phyloP scores from a whole-genome alignment of 2,329 filamentous ascomycete genomes.

The Clarireedia sp. region DNA sequence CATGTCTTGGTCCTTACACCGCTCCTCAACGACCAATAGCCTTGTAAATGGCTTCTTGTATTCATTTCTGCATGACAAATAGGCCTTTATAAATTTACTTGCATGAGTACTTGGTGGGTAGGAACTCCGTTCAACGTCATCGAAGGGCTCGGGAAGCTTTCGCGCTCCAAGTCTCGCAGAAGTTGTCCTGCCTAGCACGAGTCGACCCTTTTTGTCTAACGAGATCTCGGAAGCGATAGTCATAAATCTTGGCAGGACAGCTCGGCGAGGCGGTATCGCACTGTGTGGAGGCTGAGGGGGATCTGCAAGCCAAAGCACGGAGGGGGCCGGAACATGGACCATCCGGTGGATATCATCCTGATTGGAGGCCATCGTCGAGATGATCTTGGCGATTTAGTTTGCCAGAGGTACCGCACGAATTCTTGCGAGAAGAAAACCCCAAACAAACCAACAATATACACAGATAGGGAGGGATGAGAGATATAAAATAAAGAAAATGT shows the following conservation, averaged over 20 bases:
- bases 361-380: too few relatives aligned
- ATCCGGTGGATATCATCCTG: too few relatives aligned
- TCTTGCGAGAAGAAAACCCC: too few relatives aligned
- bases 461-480: too few relatives aligned
- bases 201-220: not conserved
- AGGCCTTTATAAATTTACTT: too few relatives aligned
- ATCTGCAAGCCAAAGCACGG: not conserved
- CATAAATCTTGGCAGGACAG: not conserved
- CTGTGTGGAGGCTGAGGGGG: not conserved
- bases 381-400: too few relatives aligned
- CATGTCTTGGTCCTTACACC: not conserved
- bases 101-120: too few relatives aligned
- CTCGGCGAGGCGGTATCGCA: not conserved
- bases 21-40: not conserved
- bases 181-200: not conserved
- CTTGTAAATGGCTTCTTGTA: not conserved
- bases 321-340: too few relatives aligned
- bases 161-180: not conserved
- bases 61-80: too few relatives aligned
- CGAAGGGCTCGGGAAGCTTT: not conserved
- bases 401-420: too few relatives aligned
- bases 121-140: not conserved
- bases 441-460: too few relatives aligned
- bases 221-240: not conserved
- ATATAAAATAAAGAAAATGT: too few relatives aligned